Conservation (phyloP, 2,329 filamentous ascomycete species). For the Epichloe hybrida region DNA sequence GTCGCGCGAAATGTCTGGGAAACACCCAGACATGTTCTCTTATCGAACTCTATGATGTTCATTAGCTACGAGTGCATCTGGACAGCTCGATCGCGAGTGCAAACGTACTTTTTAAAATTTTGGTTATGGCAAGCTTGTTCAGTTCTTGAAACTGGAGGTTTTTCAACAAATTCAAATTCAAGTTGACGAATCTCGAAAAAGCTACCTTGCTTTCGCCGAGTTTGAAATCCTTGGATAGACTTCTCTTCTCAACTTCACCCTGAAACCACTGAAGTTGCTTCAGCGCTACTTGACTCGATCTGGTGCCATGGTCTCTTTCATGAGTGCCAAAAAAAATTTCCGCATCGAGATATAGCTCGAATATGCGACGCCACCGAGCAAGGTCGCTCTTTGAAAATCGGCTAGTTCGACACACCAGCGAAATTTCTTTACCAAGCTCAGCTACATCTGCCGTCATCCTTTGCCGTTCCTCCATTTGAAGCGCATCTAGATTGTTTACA, state of each 20-base stretch:
- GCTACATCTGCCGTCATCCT: constrained; percentile 50
- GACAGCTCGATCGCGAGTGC: too few relatives aligned
- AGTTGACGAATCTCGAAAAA: constrained; percentile 52
- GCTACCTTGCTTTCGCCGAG: constrained; percentile 50
- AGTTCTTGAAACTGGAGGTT: constrained; percentile 76
- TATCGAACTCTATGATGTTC: constrained; percentile 57
- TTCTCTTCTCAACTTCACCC: constrained; percentile 46
- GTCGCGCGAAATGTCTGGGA: constrained; percentile 47
- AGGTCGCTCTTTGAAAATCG: constrained; percentile 52
- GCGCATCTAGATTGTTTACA: constrained; percentile 51
- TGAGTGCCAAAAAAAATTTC: constrained; percentile 82
- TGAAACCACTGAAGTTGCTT: constrained; percentile 60
- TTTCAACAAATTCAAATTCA: constrained; percentile 66
- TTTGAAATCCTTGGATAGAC: constrained; percentile 49
- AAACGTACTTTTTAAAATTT: constrained; percentile 68
- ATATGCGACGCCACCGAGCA: constrained; percentile 65
- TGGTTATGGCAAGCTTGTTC: constrained; percentile 62
- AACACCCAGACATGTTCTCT: constrained; percentile 62
- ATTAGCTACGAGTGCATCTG: not conserved
- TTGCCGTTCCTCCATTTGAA: constrained; percentile 54
- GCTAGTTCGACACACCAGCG: constrained; percentile 49
- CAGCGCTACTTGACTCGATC: constrained; percentile 51
- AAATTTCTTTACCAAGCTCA: constrained; percentile 50
- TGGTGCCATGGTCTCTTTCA: constrained; percentile 55
- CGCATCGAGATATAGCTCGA: constrained; percentile 68